Evolutionary conservation across 495 filamentous ascomycete species (phyloP), one percentile per base, ranked within the genome.

Genomic region (Talaromyces liani): DNA sequence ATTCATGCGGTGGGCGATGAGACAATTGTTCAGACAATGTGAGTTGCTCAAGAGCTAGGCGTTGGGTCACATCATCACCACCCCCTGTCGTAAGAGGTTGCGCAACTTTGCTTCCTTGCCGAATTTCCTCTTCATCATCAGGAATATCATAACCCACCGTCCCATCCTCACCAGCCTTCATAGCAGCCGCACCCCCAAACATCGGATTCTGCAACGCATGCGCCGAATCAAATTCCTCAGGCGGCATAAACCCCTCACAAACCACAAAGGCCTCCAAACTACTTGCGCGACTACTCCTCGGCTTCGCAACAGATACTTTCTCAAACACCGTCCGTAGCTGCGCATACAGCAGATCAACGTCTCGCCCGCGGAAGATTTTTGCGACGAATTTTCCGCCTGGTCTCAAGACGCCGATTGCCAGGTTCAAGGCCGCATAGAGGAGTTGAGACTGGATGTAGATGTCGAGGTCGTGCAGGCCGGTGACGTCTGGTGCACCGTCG

Each of bases 391-490:
- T 95, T 60, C 95, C 94, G 29, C 95, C 94, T 0, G 92, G 92
- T 25, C 89, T 88, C 47, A 98, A 84, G 36, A 97, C 91, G 71
- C 92, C 93, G 9, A 96, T 80, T 8, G 94, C 91, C 2, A 98
- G 85, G 71, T 96, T 96, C 16, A 98, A 82, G 0, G 94, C 94
- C 2, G 93, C 89, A 72, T 92, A 96, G 60, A 98, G 88, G 20
- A 98, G 85, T 75, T 97, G 93, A 3, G 91, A 91, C 74, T 98
- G 94, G 18, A 98, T 89, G 73, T 98, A 98, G 68, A 97, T 97
- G 73, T 98, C 94, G 7, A 98, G 82, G 74, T 98, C 94, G 72
- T 98, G 94, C 3, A 98, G 79, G 24, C 94, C 94, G 0, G 94
- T 98, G 41, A 98, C 95, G 71, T 98, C 94, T 7, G 94, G 94